Evolutionary conservation across 73 alveolate species (phyloP), one percentile per base, ranked within the genome.

Genomic region (Durusdinium trenchii): DNA sequence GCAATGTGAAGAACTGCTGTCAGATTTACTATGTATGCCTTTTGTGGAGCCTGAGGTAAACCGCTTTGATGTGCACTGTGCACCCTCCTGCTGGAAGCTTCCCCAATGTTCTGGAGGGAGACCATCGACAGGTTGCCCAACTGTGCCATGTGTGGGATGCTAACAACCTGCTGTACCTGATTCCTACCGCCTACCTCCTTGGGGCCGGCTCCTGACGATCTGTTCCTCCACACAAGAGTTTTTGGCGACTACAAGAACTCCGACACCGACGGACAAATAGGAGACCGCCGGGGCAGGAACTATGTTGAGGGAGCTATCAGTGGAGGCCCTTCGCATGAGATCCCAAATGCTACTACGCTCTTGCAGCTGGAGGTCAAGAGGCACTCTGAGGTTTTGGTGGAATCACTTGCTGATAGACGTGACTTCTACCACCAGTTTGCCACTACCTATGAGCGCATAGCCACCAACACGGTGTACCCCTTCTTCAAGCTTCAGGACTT

Each of bases 371-470:
- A 75, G 35, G 86, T 75, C 5, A 10, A 3, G 23, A 3, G 57
- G n/a, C 36, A 12, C 38, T 14, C 3, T 6, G 38, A 75, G 43
- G 86, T 75, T 4, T 7, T 75, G 52, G 52, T 38, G 7, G 86
- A 36, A 9, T 3, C 60, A 6, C 10, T 75, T 6, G 36, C 86
- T 42, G 86, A 75, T 32, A 28, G 86, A 14, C 38, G 23, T 6
- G 86, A 75, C 43, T 75, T 75, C 23, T 75, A 75, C 57, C 86
- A 75, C 36, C 86, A 75, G 57, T 75, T 75, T 42, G 60, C 54
- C 38, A 54, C 43, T 28, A 40, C 60, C 54, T 40, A 5, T 75
- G 86, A 75, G 36, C 6, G 86, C 3, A n/a, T 38, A 7, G 36
- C 38, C 54, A 1, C 86, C 52, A 75, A 75, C 36, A 42, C 86